Base-by-base conservation (phyloP, 2,329 filamentous ascomycete species). In the Diaporthe velutina region DNA sequence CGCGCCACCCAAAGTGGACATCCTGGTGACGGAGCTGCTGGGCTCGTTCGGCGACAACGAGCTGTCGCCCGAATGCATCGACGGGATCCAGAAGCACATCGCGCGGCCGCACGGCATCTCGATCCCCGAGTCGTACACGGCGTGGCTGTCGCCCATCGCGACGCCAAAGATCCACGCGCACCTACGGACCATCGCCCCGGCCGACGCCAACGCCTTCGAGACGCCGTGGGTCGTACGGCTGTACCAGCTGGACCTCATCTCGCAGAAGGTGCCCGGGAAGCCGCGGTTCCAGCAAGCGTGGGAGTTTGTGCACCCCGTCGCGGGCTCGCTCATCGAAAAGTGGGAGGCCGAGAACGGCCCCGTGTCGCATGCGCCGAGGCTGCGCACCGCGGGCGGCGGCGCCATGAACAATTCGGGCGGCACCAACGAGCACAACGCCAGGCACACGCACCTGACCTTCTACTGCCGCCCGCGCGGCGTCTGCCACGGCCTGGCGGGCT, bases 11-110 rank as follows among this genome's bases (percentile, higher is more conserved):
- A 92, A 93, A 80, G 93, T 99, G 55, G 97, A 99, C 82, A 98
- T 99, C 72, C 86, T 99, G 4, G 92, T 99, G 38, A 98, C 96
- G 3, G 97, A 99, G 83, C 90, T 99, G 0, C 90, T 99, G 0
- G 97, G 95, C 50, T 98, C 96, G 2, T 99, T 98, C 81, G 97
- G 93, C 33, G 97, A 99, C 84, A 99, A 99, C 81, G 97, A 99
- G 84, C 90, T 99, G 13, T 98, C 95, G 0, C 83, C 97, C 0
- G 97, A 99, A 85, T 99, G 97, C 80, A 89, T 99, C 15, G 97
- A 99, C 82, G 97, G 97, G 58, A 96, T 98, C 67, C 96, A 98
- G 81, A 93, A 96, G 80, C 94, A 98, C 57, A 86, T 99, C n/a
- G 87, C 90, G 15, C 87, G 93, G 0, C 88, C 89, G 0, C 91